These are phyloP conservation scores for Dorcoceras hygrometricum DNA, from an alignment of 257 asterid species.

Conservation along the genomic window DNA sequence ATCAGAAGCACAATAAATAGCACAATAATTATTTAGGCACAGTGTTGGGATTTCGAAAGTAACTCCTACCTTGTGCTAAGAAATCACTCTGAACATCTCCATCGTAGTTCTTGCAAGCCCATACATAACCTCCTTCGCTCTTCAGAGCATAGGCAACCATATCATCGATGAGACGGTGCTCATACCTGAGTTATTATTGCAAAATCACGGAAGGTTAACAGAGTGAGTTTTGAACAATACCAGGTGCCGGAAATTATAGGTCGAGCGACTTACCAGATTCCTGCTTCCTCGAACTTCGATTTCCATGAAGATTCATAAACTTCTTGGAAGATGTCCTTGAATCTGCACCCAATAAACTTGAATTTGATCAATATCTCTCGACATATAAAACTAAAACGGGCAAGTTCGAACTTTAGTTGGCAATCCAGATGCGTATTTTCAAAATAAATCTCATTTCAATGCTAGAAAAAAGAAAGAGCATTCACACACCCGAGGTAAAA, in stretches of 20 bases:
- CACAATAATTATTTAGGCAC: not conserved
- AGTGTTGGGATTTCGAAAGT: slow-evolving; percentile 4
- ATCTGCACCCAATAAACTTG: slow-evolving; percentile 42
- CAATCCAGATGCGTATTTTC: not conserved
- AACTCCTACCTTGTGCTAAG: slow-evolving; percentile 79
- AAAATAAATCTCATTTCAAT: not conserved
- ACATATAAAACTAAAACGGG: not conserved
- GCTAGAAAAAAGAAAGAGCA: not conserved
- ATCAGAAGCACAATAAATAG: not conserved
- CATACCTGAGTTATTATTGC: slow-evolving; percentile 55
- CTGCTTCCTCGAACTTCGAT: slow-evolving; percentile 79
- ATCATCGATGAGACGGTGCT: slow-evolving; percentile 98
- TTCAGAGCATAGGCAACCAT: slow-evolving; percentile 99
- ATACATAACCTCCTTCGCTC: slow-evolving; percentile 98
- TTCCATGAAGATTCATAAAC: slow-evolving; percentile 85
- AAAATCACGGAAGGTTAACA: slow-evolving; percentile 1
- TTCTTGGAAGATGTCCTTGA: slow-evolving; percentile 98
- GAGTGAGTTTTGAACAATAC: not conserved
- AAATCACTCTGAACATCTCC: slow-evolving; percentile 99
- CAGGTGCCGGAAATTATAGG: not conserved
- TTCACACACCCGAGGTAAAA: not conserved
- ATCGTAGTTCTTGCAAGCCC: slow-evolving; percentile 99
- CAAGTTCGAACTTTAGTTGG: not conserved
- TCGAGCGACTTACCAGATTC: slow-evolving; percentile 65
- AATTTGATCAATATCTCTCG: slow-evolving; percentile 11